Base-by-base conservation (phyloP, 352 stramenopile species). In the Globisporangium iwayamae region DNA sequence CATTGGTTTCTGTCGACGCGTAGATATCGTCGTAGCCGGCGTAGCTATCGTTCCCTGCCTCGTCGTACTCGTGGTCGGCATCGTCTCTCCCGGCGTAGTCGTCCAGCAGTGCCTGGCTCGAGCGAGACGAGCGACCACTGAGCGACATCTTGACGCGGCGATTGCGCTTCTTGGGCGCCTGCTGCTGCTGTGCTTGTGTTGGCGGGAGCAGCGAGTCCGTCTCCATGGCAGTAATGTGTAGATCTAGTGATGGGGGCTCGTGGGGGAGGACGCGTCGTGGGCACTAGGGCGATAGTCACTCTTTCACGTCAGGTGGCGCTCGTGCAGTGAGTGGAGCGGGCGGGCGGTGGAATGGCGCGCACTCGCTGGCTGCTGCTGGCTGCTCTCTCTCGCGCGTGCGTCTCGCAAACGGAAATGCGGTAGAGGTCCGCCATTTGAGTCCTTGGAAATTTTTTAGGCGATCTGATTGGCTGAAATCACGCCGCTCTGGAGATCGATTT, bases 161-260 rank as follows among this genome's bases (percentile, higher is more conserved):
- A 16, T 57, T 57, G 60, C 60, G 60, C 51, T 66, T 66, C 60
- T 66, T 66, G 22, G 60, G 60, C 43, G 59, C 51, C 47, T 39
- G 52, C 52, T 58, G 52, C 30, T 30, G 32, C 18, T 52, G 46
- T 20, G 54, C 5, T 16, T 46, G 46, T 3, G 28, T 32, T 30
- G 58, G 25, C 50, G 50, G 48, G 13, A 66, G 50, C 48, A 66
- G 39, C 51, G 60, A 41, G 38, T 66, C 60, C 16, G 60, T 66
- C 51, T 66, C 60, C 60, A 66, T 66, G 48, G 34, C 30, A n/a
- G 10, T 25, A 25, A 14, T 56, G 55, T 52, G 36, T 41, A 14
- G 43, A 48, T 41, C 36, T 39, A 39, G 36, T 13, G 41, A 5
- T 46, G 14, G 41, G 16, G 41, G 7, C 41, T 48, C 16, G 41